Conservation (phyloP, 306 rosid genomes). For the Sindora glabra region DNA sequence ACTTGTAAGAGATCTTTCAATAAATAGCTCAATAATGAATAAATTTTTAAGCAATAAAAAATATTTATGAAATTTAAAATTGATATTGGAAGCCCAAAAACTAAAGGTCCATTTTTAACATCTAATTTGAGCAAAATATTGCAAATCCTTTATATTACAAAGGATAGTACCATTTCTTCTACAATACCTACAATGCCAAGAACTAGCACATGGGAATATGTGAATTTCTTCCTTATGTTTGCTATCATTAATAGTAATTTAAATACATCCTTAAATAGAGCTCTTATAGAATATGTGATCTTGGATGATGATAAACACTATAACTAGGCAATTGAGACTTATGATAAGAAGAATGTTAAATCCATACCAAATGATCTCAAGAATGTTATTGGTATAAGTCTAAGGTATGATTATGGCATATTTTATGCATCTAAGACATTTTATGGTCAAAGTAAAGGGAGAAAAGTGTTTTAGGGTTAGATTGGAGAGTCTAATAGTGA, state of each 20-base stretch:
- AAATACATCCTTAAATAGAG: conserved; percentile 39
- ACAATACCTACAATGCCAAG: conserved; percentile 43
- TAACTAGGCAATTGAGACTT: conserved; percentile 47
- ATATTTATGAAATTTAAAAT: too few species aligned
- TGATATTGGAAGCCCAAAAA: too few species aligned
- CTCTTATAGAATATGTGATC: conserved; percentile 40
- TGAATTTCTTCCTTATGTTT: conserved; percentile 45
- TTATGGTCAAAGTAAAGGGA: conserved; percentile 27
- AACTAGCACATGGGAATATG: conserved; percentile 58
- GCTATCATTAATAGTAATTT: conserved; percentile 7
- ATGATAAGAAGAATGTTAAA: conserved; percentile 25
- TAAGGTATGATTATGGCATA: conserved; percentile 42
- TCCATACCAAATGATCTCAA: conserved; percentile 33
- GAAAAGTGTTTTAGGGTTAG: conserved; percentile 63
- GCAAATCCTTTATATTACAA: conserved; percentile 49
- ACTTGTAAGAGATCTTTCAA: too few species aligned
- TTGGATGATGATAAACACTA: conserved; percentile 39
- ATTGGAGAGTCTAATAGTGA: conserved; percentile 47
- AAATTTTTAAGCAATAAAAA: too few species aligned
- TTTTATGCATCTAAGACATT: conserved; percentile 54
- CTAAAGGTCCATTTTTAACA: too few species aligned
- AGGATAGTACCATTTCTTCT: conserved; percentile 62
- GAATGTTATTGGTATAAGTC: conserved; percentile 40
- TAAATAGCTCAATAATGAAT: too few species aligned
- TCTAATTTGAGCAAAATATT: too few species aligned